Conservation (phyloP, 257 asterid genomes). For the Mitragyna speciosa region DNA sequence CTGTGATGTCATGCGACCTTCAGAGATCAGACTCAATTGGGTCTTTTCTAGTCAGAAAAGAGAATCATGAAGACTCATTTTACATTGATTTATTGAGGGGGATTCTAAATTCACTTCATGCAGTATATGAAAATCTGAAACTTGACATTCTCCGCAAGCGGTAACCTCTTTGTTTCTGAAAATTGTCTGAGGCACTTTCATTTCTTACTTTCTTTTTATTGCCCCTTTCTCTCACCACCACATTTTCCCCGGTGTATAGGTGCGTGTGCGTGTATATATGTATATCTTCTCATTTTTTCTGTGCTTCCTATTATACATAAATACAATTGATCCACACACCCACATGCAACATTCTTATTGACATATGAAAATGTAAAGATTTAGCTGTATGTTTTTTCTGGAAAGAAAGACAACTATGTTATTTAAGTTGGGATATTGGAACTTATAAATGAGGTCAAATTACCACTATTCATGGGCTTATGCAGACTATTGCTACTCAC, state of each 20-base stretch:
- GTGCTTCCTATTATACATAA: neutral
- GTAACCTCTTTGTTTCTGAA: constrained; percentile 35
- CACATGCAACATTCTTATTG: neutral
- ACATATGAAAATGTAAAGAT: neutral
- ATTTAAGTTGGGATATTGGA: no score
- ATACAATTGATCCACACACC: neutral
- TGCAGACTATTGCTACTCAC: neutral
- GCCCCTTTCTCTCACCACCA: constrained; percentile 17
- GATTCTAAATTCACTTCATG: constrained; percentile 78
- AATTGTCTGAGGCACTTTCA: constrained; percentile 9
- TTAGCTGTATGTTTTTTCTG: neutral
- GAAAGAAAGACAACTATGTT: neutral
- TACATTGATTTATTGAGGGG: constrained; percentile 48
- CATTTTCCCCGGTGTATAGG: neutral
- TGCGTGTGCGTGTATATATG: neutral
- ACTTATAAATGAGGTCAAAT: neutral
- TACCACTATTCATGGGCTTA: neutral
- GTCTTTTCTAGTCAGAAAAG: constrained; percentile 28
- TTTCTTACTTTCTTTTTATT: constrained; percentile 12
- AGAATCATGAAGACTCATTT: constrained; percentile 37
- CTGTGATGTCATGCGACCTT: constrained; percentile 39
- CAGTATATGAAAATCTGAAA: constrained; percentile 85
- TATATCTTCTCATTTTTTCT: neutral
- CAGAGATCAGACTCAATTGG: constrained; percentile 40
- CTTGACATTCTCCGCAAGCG: constrained; percentile 88